Conservation (phyloP, 2,329 filamentous ascomycete species). For the Capronia americana region DNA sequence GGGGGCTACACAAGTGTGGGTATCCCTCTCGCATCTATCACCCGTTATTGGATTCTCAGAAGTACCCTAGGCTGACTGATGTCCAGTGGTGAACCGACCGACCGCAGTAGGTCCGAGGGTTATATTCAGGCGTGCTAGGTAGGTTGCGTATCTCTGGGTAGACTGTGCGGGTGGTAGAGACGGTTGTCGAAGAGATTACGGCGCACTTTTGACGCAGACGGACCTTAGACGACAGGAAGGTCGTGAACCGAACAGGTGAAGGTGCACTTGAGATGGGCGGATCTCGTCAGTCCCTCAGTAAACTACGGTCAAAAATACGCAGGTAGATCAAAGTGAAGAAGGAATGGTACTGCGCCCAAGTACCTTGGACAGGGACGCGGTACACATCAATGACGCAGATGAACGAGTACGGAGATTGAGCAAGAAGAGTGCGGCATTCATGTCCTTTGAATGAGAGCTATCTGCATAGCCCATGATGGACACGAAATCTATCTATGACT, state of each 20-base stretch:
- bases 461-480: slow-evolving; percentile 20
- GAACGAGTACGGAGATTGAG: background rate
- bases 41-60: background rate
- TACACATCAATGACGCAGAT: background rate
- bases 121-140: background rate
- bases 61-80: background rate
- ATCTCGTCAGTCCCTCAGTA: background rate
- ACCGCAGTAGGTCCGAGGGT: background rate
- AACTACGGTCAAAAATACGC: background rate
- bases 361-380: background rate
- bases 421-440: slow-evolving; percentile 17
- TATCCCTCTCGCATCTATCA: background rate
- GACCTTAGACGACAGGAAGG: background rate
- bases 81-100: background rate
- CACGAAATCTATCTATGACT: slow-evolving; percentile 31
- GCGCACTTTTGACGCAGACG: background rate
- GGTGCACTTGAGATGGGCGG: background rate
- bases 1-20: slow-evolving; percentile 31
- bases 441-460: slow-evolving; percentile 25
- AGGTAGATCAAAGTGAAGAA: background rate
- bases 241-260: background rate
- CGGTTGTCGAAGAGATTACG: background rate
- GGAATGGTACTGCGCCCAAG: background rate
- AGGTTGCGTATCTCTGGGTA: background rate
- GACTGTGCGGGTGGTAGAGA: background rate